Conservation (phyloP, 2,329 filamentous ascomycete species). For the Dryadomyces quercivorus region DNA sequence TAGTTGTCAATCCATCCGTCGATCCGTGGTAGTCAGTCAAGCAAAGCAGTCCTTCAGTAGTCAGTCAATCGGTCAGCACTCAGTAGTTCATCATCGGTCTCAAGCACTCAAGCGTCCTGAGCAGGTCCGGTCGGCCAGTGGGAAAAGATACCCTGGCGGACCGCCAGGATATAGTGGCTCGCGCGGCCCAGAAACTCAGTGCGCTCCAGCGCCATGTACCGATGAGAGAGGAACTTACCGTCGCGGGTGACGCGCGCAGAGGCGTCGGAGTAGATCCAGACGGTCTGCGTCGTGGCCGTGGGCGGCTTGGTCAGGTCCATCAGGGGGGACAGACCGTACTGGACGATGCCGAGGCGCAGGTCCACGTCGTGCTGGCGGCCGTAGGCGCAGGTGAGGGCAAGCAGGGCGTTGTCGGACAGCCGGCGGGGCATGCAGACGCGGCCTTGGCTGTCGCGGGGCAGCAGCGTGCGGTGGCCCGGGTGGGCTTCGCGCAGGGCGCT, state of each 20-base stretch:
- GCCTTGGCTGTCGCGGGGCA: too few relatives aligned
- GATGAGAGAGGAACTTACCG: neutral
- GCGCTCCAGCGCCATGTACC: neutral
- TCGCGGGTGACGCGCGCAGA: neutral
- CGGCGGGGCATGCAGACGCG: too few relatives aligned
- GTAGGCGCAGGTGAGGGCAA: neutral
- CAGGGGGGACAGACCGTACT: neutral
- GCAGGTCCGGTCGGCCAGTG: too few relatives aligned
- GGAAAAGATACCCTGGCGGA: neutral
- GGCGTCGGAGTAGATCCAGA: neutral
- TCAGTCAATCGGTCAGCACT: too few relatives aligned
- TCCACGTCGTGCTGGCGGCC: neutral
- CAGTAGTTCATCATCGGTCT: too few relatives aligned
- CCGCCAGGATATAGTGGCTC: slow-evolving; percentile 1
- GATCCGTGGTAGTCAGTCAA: too few relatives aligned
- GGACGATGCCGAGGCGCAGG: neutral
- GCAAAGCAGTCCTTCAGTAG: too few relatives aligned
- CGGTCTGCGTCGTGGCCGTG: too few relatives aligned
- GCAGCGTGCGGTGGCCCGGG: too few relatives aligned
- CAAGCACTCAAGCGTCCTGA: too few relatives aligned
- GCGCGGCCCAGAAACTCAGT: neutral
- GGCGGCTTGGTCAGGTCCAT: neutral
- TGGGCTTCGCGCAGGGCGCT: neutral
- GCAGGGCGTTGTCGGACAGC: too few relatives aligned
- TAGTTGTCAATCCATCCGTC: too few relatives aligned